Base-by-base conservation (phyloP, 2,329 filamentous ascomycete genomes). In the Ophiostoma perfectum region DNA sequence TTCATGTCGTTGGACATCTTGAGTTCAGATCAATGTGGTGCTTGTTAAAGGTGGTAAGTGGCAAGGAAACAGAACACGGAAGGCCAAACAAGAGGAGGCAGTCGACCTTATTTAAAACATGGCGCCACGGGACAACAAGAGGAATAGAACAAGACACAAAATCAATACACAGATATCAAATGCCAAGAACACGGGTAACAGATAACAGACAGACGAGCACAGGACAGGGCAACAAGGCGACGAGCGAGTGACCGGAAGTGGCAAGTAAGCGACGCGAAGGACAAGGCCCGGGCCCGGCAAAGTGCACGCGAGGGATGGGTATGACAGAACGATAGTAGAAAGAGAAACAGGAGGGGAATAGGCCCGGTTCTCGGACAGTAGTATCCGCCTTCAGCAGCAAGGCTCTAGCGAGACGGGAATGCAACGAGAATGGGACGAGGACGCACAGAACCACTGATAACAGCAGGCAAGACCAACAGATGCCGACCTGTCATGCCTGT, bases 191-290 rank as follows among this genome's bases (percentile, higher is more conserved):
- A 18, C 49, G n/a, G 49, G 1, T 27, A 18, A 9, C 8, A 27
- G 49, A 55, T 27, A 55, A 55, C 49, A 55, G 27, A 55, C 49
- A 55, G 49, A 18, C 49, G 49, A 55, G n/a, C 49, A 55, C 49
- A 14, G 27, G 49, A 55, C n/a, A 55, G 49, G 49, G 49, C n/a
- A 55, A 55, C 49, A 55, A 55, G 49, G 49, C 49, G 49, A 52
- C 49, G 49, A 55, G 49, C 49, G n/a, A 27, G 49, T 8, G 7
- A 18, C 49, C 49, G n/a, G 49, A 55, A 14, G n/a, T 55, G 27
- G 27, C 49, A 27, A 55, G n/a, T 55, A 55, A 55, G 49, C 49
- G 49, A 55, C n/a, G 49, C 49, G 49, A 55, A 55, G n/a, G n/a
- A 55, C 49, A 27, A 52, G 49, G 49, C 49, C 47, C 47, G n/a